Evolutionary conservation across 2,329 filamentous ascomycete species (phyloP), one percentile per base, ranked within the genome.

Genomic region (Alternaria postmessia): DNA sequence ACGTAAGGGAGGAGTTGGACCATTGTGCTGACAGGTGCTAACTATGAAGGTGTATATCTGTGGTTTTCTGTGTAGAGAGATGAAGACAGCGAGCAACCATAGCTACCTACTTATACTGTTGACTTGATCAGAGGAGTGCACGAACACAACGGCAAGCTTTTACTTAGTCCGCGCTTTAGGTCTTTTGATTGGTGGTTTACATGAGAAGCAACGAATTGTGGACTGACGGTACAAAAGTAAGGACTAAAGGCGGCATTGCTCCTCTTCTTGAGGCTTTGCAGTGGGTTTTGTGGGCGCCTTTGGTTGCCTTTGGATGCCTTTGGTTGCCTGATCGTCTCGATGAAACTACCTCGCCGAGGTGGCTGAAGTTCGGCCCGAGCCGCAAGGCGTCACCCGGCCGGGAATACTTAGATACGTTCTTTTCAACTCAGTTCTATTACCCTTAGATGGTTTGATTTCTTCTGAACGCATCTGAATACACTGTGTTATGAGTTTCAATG

Each of bases 1-100:
- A 60, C 34, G 43, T 58, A 63, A 60, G 57, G 49, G 57, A 63
- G 44, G 26, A 63, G 26, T 54, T 63, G 55, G 7, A 63, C 61
- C 61, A 63, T 63, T 51, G 32, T 54, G 57, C 43, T 46, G 16
- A 60, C n/a, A 2, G 30, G 47, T 60, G 56, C 41, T 51, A 46
- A 8, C 6, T 6, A 38, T 44, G 3, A 20, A 59, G 55, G 16
- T 51, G 51, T 41, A 48, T 22, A 48, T 52, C 18, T 52, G 46
- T 24, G 16, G n/a, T 9, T 12, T 6, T 24, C 14, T 28, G 18
- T 5, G 32, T 5, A 51, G 18, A 51, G 47, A 36, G 7, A 54
- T 18, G 20, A 26, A 51, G 4, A 39, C 0, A 9, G n/a, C n/a
- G 38, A 39, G n/a, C 38, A 12, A 39, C n/a, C 38, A 39, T 4